Conservation (phyloP, 257 asterid species). For the Capsicum rhomboideum region DNA sequence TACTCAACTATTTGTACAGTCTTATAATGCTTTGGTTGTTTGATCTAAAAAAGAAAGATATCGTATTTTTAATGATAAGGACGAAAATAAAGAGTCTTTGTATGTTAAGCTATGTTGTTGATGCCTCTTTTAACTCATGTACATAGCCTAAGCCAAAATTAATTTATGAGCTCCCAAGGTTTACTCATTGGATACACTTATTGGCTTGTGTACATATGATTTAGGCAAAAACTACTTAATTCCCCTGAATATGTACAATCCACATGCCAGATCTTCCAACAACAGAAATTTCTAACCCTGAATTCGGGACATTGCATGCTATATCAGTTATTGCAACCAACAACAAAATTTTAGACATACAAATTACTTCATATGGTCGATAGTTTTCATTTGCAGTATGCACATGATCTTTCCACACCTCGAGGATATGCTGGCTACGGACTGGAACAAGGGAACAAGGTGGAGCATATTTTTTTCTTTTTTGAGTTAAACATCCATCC, state of each 20-base stretch:
- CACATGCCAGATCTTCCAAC: background rate
- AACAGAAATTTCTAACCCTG: background rate
- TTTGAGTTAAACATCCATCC: too few relatives aligned
- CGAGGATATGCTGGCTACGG: conserved; percentile 82
- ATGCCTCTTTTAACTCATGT: background rate
- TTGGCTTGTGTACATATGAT: too few relatives aligned
- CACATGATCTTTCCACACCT: conserved; percentile 53
- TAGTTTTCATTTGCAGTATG: conserved; percentile 44
- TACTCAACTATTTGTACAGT: background rate
- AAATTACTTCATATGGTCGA: background rate
- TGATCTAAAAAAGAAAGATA: background rate
- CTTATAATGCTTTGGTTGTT: background rate
- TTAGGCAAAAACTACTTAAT: too few relatives aligned
- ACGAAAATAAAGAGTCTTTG: background rate
- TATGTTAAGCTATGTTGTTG: background rate
- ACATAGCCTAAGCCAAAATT: background rate
- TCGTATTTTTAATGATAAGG: background rate
- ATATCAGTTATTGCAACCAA: background rate
- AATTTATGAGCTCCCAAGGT: too few relatives aligned
- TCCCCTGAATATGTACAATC: too few relatives aligned
- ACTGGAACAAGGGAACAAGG: conserved; percentile 75
- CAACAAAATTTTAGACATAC: background rate
- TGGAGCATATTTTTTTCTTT: background rate
- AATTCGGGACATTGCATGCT: too few relatives aligned
- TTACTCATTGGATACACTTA: too few relatives aligned